phyloP scores from a whole-genome alignment of 495 filamentous ascomycete genomes.

The Xylaria castorea region DNA sequence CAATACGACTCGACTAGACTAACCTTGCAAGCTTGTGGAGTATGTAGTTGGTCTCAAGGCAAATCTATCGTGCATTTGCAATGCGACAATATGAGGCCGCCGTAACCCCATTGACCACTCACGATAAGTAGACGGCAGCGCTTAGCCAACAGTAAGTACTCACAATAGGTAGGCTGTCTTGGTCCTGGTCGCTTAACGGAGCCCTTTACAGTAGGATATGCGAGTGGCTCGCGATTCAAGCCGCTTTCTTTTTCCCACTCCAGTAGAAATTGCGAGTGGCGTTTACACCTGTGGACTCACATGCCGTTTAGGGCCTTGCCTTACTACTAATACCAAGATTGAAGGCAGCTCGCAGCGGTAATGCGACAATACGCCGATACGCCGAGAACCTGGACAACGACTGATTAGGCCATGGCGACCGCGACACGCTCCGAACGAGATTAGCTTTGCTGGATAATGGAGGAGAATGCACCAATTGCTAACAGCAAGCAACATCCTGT shows the following conservation, averaged over 20 bases:
- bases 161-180: background rate
- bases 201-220: slow-evolving; percentile 1
- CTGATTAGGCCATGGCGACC: slow-evolving; percentile 10
- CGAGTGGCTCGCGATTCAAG: slow-evolving; percentile 4
- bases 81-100: slow-evolving; percentile 14
- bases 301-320: slow-evolving; percentile 1
- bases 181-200: background rate
- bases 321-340: background rate
- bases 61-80: slow-evolving; percentile 23
- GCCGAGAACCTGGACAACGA: slow-evolving; percentile 10
- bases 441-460: background rate
- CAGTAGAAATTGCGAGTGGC: slow-evolving; percentile 10
- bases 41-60: slow-evolving; percentile 14
- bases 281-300: slow-evolving; percentile 11
- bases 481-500: background rate
- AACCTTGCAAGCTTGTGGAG: slow-evolving; percentile 9
- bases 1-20: slow-evolving; percentile 11
- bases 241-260: slow-evolving; percentile 6
- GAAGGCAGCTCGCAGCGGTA: slow-evolving; percentile 1
- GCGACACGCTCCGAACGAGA: background rate
- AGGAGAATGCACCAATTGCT: background rate
- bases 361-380: background rate
- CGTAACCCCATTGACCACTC: slow-evolving; percentile 21
- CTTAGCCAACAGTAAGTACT: background rate
- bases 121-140: background rate